Conservation (phyloP, 148 eudicot genomes). For the Rhododendron ovatum region DNA sequence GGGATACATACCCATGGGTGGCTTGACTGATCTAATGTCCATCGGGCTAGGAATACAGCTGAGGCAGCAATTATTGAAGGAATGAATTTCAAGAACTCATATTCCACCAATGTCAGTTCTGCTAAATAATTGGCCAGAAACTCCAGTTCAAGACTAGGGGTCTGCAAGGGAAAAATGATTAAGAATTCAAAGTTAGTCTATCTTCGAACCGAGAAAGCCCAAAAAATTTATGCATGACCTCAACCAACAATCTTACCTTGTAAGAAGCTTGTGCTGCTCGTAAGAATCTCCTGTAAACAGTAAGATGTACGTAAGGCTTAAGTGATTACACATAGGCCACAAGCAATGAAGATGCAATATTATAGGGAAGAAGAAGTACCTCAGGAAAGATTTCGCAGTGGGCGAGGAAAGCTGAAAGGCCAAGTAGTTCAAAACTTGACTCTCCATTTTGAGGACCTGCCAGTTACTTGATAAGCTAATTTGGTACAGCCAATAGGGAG, state of each 20-base stretch:
- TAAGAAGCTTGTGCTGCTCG: conserved; percentile 67
- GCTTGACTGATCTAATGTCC: conserved; percentile 67
- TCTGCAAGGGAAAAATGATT: conserved; percentile 27
- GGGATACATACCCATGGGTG: conserved; percentile 69
- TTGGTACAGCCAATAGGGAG: background rate
- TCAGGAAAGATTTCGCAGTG: conserved; percentile 67
- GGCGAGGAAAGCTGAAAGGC: conserved; percentile 69
- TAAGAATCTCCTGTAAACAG: conserved; percentile 54
- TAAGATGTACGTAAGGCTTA: background rate
- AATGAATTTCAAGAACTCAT: conserved; percentile 59
- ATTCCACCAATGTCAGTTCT: conserved; percentile 72
- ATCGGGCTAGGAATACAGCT: conserved; percentile 76
- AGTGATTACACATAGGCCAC: background rate
- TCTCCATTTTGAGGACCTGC: conserved; percentile 79
- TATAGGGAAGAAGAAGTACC: conserved; percentile 32
- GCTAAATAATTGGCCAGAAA: conserved; percentile 77
- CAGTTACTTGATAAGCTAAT: conserved; percentile 20
- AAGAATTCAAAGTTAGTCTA: background rate
- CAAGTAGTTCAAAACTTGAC: conserved; percentile 57
- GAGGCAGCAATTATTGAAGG: conserved; percentile 85
- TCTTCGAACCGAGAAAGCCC: background rate
- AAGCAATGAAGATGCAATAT: background rate
- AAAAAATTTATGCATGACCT: background rate
- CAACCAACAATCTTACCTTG: conserved; percentile 33
- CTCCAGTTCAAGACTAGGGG: conserved; percentile 54